A percentile compares a stretch with the other conserved stretches of the same genome.
These are phyloP conservation scores for Fraxinus pennsylvanica DNA, from an alignment of 257 asterid genomes.

Conservation along the genomic window DNA sequence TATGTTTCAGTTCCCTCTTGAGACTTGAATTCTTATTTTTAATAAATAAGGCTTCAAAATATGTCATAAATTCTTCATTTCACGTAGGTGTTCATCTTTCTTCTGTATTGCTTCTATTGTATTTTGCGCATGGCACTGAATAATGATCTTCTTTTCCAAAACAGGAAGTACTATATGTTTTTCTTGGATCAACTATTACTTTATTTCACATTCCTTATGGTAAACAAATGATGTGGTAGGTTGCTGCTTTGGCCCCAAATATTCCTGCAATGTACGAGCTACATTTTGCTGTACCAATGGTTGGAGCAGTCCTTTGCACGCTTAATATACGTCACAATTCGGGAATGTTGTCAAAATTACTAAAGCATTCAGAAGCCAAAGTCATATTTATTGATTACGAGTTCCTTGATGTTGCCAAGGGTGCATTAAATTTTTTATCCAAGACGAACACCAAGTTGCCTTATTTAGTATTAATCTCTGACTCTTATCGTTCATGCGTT, in stretches of 20 bases:
- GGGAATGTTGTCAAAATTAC: slow-evolving; percentile 20
- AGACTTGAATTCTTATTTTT: background rate
- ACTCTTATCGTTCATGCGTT: background rate
- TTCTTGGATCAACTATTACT: slow-evolving; percentile 4
- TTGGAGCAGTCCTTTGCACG: slow-evolving; percentile 27
- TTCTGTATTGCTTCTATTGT: background rate
- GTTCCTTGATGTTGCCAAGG: slow-evolving; percentile 22
- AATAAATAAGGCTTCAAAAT: background rate
- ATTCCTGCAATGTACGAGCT: slow-evolving; percentile 27
- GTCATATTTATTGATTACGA: slow-evolving; percentile 23
- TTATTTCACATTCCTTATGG: background rate
- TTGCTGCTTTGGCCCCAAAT: slow-evolving; percentile 31
- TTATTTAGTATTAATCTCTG: slow-evolving; percentile 11
- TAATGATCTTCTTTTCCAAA: background rate
- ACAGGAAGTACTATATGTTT: background rate
- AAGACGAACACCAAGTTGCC: slow-evolving; percentile 5
- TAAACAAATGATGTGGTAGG: slow-evolving; percentile 2
- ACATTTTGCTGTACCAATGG: slow-evolving; percentile 31
- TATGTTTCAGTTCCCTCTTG: background rate
- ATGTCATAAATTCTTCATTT: background rate
- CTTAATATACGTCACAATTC: slow-evolving; percentile 25
- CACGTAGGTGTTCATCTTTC: background rate
- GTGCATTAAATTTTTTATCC: slow-evolving; percentile 14
- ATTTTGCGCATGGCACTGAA: background rate
- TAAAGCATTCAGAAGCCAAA: slow-evolving; percentile 25